A percentile compares a stretch with the other conserved stretches of the same genome.
These are phyloP conservation scores for Urochloa ruziziensis DNA, from an alignment of 176 grass and related monocot genomes.

Conservation along the genomic window DNA sequence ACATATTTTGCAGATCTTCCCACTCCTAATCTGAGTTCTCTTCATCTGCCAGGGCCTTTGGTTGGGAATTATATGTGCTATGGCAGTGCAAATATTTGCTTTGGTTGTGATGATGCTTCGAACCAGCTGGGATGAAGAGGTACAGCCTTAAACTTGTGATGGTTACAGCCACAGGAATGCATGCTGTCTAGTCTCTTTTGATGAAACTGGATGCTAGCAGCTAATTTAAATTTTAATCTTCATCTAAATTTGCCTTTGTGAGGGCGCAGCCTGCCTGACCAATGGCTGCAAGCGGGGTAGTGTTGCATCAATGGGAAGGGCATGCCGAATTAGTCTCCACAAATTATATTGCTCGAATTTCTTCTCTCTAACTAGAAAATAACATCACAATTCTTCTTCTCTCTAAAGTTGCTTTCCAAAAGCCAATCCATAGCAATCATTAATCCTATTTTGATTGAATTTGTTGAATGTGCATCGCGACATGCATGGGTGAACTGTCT, in stretches of 20 bases:
- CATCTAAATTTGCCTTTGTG: neutral
- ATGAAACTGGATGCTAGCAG: neutral
- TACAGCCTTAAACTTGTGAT: constrained; percentile 4
- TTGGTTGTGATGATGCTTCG: constrained; percentile 60
- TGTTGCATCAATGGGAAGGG: neutral
- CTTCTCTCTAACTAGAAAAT: neutral
- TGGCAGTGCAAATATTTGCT: constrained; percentile 65
- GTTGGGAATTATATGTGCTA: constrained; percentile 87
- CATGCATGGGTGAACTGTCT: no score
- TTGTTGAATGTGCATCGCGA: neutral
- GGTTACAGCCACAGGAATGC: neutral
- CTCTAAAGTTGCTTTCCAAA: neutral
- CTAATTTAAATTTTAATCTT: neutral
- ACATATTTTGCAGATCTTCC: neutral
- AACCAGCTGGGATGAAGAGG: constrained; percentile 75
- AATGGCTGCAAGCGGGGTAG: neutral
- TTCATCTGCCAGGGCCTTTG: constrained; percentile 64
- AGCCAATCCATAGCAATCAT: neutral
- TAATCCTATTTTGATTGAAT: neutral
- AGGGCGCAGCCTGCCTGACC: neutral
- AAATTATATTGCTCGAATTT: neutral
- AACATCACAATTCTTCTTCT: neutral
- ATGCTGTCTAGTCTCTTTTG: neutral
- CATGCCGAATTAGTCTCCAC: neutral
- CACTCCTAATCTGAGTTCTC: neutral